These are phyloP conservation scores for Firmiana major DNA, from an alignment of 345 rosid genomes.

Conservation along the genomic window DNA sequence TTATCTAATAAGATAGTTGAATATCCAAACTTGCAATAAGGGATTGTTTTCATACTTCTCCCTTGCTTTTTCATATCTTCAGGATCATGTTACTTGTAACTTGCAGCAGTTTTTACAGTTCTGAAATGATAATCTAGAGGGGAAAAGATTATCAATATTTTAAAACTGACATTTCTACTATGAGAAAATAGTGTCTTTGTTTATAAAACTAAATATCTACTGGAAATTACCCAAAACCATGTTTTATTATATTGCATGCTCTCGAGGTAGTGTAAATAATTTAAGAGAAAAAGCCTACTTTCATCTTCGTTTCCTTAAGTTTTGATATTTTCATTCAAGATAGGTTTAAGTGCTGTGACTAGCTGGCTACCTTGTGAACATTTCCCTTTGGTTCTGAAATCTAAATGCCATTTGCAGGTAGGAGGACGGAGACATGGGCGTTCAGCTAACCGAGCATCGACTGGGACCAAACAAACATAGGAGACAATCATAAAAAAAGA, in stretches of 20 bases:
- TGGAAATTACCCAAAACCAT: not conserved
- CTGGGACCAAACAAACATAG: constrained; percentile 60
- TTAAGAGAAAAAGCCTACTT: not conserved
- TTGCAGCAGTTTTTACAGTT: not conserved
- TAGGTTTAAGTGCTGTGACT: not conserved
- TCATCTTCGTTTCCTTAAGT: not conserved
- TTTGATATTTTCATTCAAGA: not conserved
- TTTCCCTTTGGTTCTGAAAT: not conserved
- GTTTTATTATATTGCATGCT: not conserved
- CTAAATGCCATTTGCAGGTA: constrained; percentile 38
- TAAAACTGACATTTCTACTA: not conserved
- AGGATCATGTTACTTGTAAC: not conserved
- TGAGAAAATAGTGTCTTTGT: too few relatives aligned
- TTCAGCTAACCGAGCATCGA: constrained; percentile 70
- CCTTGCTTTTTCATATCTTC: not conserved
- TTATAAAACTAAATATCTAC: too few relatives aligned
- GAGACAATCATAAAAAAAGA: constrained; percentile 69
- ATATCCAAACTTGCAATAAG: not conserved
- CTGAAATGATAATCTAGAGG: not conserved
- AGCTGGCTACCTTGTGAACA: not conserved
- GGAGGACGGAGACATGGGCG: constrained; percentile 53
- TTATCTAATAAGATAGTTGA: not conserved
- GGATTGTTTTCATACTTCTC: not conserved
- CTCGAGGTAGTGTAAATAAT: not conserved
- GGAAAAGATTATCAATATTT: not conserved